Percentiles rank a stretch among this genome's conserved stretches.
phyloP scores from a whole-genome alignment of 805 yeast species.

The Clavispora santaluciae region DNA sequence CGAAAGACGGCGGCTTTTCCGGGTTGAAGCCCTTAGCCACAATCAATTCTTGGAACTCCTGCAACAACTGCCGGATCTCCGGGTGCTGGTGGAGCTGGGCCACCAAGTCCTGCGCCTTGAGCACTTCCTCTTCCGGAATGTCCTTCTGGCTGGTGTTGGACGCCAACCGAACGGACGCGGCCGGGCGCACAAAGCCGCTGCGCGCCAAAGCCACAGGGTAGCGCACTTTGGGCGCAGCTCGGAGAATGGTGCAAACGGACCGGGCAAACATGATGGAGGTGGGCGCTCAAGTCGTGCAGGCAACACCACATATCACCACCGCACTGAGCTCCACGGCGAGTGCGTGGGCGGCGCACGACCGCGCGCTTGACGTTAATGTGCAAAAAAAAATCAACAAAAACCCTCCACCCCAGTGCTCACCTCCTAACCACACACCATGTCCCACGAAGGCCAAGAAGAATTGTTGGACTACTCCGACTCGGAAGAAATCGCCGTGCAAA shows the following conservation, averaged over 20 bases:
- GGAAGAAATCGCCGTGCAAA: slow-evolving; percentile 80
- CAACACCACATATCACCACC: not conserved
- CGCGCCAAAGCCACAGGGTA: not conserved
- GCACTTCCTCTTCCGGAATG: slow-evolving; percentile 1
- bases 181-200: not conserved
- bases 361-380: not conserved
- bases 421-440: slow-evolving; percentile 43
- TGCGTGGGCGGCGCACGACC: not conserved
- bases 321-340: not conserved
- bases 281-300: not conserved
- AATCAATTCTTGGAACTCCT: slow-evolving; percentile 28
- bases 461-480: slow-evolving; percentile 97
- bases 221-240: not conserved
- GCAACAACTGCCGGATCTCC: slow-evolving; percentile 24
- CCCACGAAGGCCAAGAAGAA: slow-evolving; percentile 99
- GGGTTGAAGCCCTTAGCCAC: slow-evolving; percentile 29
- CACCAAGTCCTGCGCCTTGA: slow-evolving; percentile 16
- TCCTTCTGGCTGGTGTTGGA: not conserved
- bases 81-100: slow-evolving; percentile 22
- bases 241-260: not conserved
- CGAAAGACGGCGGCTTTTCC: slow-evolving; percentile 29
- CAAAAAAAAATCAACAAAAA: not conserved
- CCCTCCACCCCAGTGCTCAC: not conserved
- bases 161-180: not conserved
- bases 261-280: not conserved